A percentile compares a stretch with the other conserved stretches of the same genome.
Evolutionary conservation across 371 early-diverging fungal species (phyloP).

Genomic region (Mucor sp.): DNA sequence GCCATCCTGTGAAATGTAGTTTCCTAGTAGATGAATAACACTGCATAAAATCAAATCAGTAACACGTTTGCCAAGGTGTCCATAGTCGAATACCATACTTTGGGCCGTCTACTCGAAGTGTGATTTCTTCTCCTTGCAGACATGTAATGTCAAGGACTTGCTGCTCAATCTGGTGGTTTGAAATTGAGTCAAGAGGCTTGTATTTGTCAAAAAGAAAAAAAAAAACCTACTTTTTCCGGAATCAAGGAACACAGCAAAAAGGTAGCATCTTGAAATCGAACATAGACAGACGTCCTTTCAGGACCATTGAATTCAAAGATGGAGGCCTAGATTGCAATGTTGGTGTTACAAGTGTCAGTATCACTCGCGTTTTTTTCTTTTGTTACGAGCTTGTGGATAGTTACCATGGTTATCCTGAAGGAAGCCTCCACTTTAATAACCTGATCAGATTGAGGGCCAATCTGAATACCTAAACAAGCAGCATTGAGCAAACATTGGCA

Average conservation of each 20-base stretch:
- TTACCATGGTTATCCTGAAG: slow-evolving; percentile 9
- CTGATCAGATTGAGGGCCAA: not conserved
- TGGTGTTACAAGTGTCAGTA: not conserved
- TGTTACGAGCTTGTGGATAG: not conserved
- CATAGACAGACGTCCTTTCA: not conserved
- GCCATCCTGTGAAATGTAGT: slow-evolving; percentile 59
- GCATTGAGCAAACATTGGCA: not conserved
- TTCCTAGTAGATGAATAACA: slow-evolving; percentile 74
- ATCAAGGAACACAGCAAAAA: slow-evolving; percentile 5
- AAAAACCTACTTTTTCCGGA: not conserved
- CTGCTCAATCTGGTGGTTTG: slow-evolving; percentile 54
- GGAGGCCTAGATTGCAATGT: not conserved
- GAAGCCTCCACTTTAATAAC: not conserved
- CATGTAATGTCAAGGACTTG: slow-evolving; percentile 73
- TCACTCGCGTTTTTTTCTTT: not conserved
- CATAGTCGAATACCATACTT: slow-evolving; percentile 24
- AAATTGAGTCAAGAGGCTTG: not conserved
- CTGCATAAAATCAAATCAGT: slow-evolving; percentile 30
- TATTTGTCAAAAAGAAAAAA: not conserved
- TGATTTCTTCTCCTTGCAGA: slow-evolving; percentile 78
- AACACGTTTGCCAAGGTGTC: not conserved
- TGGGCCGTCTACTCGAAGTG: slow-evolving; percentile 66
- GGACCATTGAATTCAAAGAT: not conserved
- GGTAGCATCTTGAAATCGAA: not conserved
- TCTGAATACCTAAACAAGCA: not conserved